Conservation (phyloP, 1,284 basidiomycete genomes). For the Microbotryum lychnidis-dioicae region DNA sequence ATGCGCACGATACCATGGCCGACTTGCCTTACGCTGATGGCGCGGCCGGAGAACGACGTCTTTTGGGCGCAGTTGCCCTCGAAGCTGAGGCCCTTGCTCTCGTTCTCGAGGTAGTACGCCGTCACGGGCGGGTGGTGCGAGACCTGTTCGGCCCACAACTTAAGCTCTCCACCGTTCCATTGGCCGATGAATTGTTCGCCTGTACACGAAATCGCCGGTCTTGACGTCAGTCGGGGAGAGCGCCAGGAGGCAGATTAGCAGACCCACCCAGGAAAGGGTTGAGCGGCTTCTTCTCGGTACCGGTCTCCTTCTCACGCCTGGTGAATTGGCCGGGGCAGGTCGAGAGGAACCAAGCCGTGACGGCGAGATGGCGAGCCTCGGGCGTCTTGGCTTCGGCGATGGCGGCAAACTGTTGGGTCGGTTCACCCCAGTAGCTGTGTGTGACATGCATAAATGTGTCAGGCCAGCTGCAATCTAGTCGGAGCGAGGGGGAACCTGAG, state of each 20-base stretch:
- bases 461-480: not conserved
- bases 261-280: conserved; percentile 14
- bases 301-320: conserved; percentile 34
- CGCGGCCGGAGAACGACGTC: conserved; percentile 59
- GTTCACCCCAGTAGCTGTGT: conserved; percentile 59
- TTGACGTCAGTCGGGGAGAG: conserved; percentile 12
- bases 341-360: conserved; percentile 85
- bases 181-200: conserved; percentile 71
- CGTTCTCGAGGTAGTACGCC: conserved; percentile 66
- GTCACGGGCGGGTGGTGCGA: conserved; percentile 68
- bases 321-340: conserved; percentile 34
- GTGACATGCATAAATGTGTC: not conserved
- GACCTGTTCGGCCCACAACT: conserved; percentile 91
- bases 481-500: conserved; percentile 58
- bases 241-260: conserved; percentile 1
- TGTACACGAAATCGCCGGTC: not conserved
- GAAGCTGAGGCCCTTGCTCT: conserved; percentile 65
- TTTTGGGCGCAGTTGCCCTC: conserved; percentile 93
- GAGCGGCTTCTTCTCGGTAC: conserved; percentile 72
- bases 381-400: conserved; percentile 67
- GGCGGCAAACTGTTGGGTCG: conserved; percentile 44
- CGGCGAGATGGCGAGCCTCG: conserved; percentile 63
- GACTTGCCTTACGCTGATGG: conserved; percentile 87
- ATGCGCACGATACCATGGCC: conserved; percentile 83
- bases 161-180: conserved; percentile 81